phyloP scores from a whole-genome alignment of 495 filamentous ascomycete genomes.

The Penicillium antarcticum region DNA sequence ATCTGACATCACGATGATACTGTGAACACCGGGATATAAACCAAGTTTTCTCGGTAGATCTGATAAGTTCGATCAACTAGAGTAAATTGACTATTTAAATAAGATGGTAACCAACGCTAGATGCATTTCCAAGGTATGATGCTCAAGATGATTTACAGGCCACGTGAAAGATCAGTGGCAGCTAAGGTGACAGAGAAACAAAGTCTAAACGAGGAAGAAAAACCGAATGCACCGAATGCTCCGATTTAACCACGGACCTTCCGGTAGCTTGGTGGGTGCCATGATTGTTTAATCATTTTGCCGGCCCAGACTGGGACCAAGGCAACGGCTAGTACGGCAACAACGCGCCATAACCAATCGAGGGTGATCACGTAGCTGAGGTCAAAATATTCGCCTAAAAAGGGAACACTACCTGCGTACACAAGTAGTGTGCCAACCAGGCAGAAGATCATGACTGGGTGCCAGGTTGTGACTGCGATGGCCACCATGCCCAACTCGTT shows the following conservation, averaged over 20 bases:
- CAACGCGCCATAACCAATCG: conserved; percentile 86
- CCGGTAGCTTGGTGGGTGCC: conserved; percentile 90
- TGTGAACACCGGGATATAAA: too few relatives aligned
- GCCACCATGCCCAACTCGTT: conserved; percentile 98
- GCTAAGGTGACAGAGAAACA: neutral
- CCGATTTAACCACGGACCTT: conserved; percentile 69
- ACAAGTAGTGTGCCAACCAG: conserved; percentile 76
- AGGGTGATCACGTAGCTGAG: conserved; percentile 72
- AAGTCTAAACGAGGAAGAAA: neutral
- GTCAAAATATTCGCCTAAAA: conserved; percentile 88
- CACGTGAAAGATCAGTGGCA: neutral
- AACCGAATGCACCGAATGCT: neutral
- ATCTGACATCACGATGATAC: neutral
- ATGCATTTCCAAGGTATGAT: neutral
- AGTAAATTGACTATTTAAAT: too few relatives aligned
- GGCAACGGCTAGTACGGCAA: conserved; percentile 71
- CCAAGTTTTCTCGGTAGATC: neutral
- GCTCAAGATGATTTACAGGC: neutral
- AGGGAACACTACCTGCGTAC: conserved; percentile 81
- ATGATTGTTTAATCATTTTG: conserved; percentile 76
- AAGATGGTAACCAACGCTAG: neutral
- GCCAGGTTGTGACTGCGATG: conserved; percentile 95
- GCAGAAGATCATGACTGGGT: conserved; percentile 83
- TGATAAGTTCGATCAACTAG: too few relatives aligned
- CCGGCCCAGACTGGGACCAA: conserved; percentile 82